phyloP scores from a whole-genome alignment of 805 yeast genomes.

The Ogataea glucozyma region DNA sequence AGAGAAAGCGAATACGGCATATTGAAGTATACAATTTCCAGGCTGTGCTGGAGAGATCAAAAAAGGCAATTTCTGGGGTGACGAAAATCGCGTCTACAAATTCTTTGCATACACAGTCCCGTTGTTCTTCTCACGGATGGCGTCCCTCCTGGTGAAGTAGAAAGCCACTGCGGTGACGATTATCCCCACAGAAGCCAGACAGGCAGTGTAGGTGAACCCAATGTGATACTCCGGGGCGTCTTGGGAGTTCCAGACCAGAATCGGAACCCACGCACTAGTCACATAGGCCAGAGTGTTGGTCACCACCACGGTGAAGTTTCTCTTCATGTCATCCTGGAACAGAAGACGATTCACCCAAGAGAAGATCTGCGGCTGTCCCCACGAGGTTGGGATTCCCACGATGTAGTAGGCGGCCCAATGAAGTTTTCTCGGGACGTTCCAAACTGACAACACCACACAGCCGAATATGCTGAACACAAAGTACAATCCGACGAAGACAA shows the following conservation, averaged over 20 bases:
- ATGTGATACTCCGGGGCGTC: constrained; percentile 39
- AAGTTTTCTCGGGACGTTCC: constrained; percentile 50
- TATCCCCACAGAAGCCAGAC: constrained; percentile 36
- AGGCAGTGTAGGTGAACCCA: constrained; percentile 43
- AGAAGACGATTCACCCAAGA: constrained; percentile 55
- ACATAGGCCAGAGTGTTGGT: constrained; percentile 46
- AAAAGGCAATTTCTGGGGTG: not conserved
- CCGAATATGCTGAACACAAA: constrained; percentile 43
- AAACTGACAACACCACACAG: constrained; percentile 42
- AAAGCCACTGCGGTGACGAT: constrained; percentile 30
- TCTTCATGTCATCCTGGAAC: constrained; percentile 44
- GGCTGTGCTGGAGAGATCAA: not conserved
- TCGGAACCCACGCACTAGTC: constrained; percentile 43
- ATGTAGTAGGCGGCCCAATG: constrained; percentile 54
- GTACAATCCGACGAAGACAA: constrained; percentile 38
- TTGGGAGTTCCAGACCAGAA: constrained; percentile 40
- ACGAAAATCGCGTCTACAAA: not conserved
- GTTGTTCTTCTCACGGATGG: constrained; percentile 3
- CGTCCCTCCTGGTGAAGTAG: constrained; percentile 26
- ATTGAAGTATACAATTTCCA: too few species aligned
- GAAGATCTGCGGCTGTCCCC: constrained; percentile 58
- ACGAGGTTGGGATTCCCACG: constrained; percentile 46
- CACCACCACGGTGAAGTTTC: constrained; percentile 39
- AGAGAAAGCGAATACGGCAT: too few species aligned
- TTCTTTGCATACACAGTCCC: not conserved